A percentile compares a stretch with the other conserved stretches of the same genome.
These are phyloP conservation scores for Penicillium goetzii DNA, from an alignment of 495 filamentous ascomycete species.

Conservation along the genomic window DNA sequence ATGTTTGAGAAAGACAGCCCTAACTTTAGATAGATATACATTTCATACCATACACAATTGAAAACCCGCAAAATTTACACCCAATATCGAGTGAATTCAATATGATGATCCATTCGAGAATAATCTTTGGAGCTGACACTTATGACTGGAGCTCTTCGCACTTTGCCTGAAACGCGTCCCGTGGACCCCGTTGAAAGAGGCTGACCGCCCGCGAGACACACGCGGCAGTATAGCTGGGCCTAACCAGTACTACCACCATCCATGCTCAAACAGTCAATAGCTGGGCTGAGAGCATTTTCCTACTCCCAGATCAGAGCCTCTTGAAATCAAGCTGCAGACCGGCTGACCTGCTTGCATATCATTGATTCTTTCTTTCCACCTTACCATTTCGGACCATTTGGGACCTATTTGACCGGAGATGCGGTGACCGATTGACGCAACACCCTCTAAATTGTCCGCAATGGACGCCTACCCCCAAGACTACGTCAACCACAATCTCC, in stretches of 20 bases:
- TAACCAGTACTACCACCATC: background rate
- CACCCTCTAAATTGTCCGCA: slow-evolving; percentile 42
- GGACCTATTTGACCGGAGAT: slow-evolving; percentile 34
- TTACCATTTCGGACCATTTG: background rate
- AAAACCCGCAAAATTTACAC: background rate
- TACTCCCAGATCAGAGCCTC: background rate
- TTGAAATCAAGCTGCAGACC: background rate
- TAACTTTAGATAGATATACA: background rate
- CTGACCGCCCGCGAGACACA: slow-evolving; percentile 9
- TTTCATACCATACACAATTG: background rate
- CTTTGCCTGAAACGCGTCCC: background rate
- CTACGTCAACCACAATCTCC: slow-evolving; percentile 81
- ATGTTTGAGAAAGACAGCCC: background rate
- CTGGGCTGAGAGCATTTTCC: slow-evolving; percentile 1
- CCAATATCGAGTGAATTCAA: background rate
- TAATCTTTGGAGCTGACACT: background rate
- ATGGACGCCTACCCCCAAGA: slow-evolving; percentile 89
- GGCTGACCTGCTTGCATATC: background rate
- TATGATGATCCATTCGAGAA: background rate
- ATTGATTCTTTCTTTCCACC: background rate
- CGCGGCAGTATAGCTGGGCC: slow-evolving; percentile 7
- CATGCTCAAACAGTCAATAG: slow-evolving; percentile 1
- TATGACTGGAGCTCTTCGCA: background rate
- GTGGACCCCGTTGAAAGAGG: background rate
- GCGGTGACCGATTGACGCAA: slow-evolving; percentile 41